Conservation (phyloP, 2,329 filamentous ascomycete species). For the Seiridium cupressi region DNA sequence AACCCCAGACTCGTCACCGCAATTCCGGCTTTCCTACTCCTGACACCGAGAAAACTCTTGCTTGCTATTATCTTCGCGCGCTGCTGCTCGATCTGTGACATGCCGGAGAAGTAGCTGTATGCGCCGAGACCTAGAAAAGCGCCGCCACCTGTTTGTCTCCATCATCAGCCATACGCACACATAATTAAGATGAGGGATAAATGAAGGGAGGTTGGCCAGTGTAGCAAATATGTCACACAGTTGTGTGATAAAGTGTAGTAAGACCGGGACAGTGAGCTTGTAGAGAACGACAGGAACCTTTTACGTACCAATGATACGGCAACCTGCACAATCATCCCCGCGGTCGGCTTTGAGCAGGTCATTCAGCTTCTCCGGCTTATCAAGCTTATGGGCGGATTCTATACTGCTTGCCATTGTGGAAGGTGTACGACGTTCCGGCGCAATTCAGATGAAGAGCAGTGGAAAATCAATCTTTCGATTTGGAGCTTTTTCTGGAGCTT, state of each 20-base stretch:
- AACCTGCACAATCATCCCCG: slow-evolving; percentile 67
- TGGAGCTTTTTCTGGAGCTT: background rate
- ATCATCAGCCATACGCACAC: background rate
- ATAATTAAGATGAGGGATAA: background rate
- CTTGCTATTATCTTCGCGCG: slow-evolving; percentile 65
- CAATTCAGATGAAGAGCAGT: background rate
- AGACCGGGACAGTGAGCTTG: background rate
- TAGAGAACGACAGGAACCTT: background rate
- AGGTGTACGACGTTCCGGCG: background rate
- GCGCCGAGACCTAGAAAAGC: slow-evolving; percentile 73
- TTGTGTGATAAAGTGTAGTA: too few relatives aligned
- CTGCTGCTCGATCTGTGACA: slow-evolving; percentile 67
- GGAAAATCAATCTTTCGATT: background rate
- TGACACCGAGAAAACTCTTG: slow-evolving; percentile 70
- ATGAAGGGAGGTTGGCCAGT: background rate
- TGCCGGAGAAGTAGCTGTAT: slow-evolving; percentile 77
- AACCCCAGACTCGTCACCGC: slow-evolving; percentile 65
- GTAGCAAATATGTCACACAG: background rate
- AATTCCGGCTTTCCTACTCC: slow-evolving; percentile 66
- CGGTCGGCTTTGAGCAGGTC: slow-evolving; percentile 55
- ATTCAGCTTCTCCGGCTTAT: slow-evolving; percentile 61
- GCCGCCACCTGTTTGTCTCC: slow-evolving; percentile 56
- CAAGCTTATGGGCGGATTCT: slow-evolving; percentile 34
- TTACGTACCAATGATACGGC: slow-evolving; percentile 66
- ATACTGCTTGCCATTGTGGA: slow-evolving; percentile 42